Percentiles rank a stretch among this genome's conserved stretches.
Conservation (phyloP, 371 early-diverging fungal species). For the Mucor indicus region DNA sequence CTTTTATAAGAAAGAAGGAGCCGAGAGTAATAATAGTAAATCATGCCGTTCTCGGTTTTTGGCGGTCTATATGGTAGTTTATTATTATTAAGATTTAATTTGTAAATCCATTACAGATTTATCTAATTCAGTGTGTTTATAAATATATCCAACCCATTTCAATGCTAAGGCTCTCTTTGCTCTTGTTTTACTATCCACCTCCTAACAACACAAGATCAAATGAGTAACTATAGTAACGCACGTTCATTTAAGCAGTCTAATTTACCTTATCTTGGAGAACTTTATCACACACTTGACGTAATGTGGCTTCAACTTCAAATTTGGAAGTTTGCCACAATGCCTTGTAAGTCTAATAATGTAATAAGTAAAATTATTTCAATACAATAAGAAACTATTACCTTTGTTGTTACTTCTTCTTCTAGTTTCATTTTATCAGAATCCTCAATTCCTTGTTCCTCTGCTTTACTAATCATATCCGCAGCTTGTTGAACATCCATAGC, state of each 20-base stretch:
- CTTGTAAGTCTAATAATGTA: no score
- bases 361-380: no score
- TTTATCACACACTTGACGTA: slow-evolving; percentile 87
- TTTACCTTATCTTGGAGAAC: slow-evolving; percentile 64
- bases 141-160: slow-evolving; percentile 46
- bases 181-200: slow-evolving; percentile 30
- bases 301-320: slow-evolving; percentile 84
- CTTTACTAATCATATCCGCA: slow-evolving; percentile 79
- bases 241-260: no score
- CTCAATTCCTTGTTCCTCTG: slow-evolving; percentile 76
- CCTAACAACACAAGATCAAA: no score
- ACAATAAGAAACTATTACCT: no score
- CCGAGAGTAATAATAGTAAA: no score
- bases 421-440: slow-evolving; percentile 61
- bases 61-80: no score
- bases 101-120: slow-evolving; percentile 34
- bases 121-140: slow-evolving; percentile 39
- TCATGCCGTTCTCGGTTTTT: no score
- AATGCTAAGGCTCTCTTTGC: slow-evolving; percentile 45
- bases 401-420: slow-evolving; percentile 71
- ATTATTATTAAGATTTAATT: slow-evolving; percentile 13
- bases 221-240: no score
- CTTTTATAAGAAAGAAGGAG: no score
- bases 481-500: slow-evolving; percentile 89
- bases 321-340: slow-evolving; percentile 93